Evolutionary conservation across 2,329 filamentous ascomycete species (phyloP).

Genomic region (Bipolaris victoriae): DNA sequence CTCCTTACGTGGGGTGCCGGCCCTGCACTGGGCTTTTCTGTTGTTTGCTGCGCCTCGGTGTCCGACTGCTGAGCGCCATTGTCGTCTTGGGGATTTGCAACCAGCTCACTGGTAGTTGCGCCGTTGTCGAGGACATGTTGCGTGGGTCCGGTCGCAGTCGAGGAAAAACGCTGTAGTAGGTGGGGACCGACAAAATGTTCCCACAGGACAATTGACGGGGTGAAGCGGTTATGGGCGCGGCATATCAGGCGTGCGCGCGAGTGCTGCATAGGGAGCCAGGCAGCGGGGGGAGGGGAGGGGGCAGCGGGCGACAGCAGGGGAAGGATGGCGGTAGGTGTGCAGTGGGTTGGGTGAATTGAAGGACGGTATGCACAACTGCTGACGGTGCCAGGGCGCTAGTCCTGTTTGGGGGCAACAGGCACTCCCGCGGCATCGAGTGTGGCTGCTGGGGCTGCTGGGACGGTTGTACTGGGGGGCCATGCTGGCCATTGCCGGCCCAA

Average conservation of each 20-base stretch:
- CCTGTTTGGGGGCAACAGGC: constrained; percentile 15
- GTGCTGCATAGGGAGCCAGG: constrained; percentile 36
- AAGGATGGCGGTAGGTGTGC: not conserved
- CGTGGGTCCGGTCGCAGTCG: constrained; percentile 20
- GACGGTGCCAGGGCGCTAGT: constrained; percentile 27
- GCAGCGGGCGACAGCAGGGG: constrained; percentile 8
- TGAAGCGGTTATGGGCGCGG: constrained; percentile 42
- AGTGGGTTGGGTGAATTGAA: constrained; percentile 8
- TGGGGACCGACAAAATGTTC: constrained; percentile 40
- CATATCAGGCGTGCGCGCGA: constrained; percentile 35
- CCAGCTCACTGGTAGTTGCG: too few relatives aligned
- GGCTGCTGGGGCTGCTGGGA: too few relatives aligned
- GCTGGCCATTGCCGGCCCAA: constrained; percentile 2
- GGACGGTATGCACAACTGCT: constrained; percentile 6
- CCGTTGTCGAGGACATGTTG: not conserved
- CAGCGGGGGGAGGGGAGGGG: constrained; percentile 6
- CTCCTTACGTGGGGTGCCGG: not conserved
- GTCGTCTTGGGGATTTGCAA: not conserved
- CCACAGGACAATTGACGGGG: constrained; percentile 40
- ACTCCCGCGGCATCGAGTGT: constrained; percentile 22
- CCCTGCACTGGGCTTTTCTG: not conserved
- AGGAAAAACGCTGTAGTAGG: constrained; percentile 23
- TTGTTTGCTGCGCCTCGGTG: not conserved
- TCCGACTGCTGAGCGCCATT: not conserved
- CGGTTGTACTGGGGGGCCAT: too few relatives aligned